These are phyloP conservation scores for Aspergillus sp. DNA, from an alignment of 2,329 filamentous ascomycete species.

Conservation along the genomic window DNA sequence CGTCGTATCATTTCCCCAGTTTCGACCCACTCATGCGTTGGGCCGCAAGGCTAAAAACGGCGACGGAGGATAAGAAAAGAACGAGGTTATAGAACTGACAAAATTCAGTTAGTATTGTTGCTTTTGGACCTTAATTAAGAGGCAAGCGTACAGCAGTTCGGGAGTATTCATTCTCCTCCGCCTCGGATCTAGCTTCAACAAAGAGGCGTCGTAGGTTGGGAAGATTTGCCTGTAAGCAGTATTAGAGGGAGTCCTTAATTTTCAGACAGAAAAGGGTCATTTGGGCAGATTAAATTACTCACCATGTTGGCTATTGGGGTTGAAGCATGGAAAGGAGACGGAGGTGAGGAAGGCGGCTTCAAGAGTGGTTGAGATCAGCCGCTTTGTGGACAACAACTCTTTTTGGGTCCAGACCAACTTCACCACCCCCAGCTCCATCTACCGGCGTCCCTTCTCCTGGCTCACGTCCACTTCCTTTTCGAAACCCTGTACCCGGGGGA, in stretches of 20 bases:
- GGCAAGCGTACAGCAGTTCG: conserved; percentile 73
- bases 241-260: not conserved
- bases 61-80: conserved; percentile 93
- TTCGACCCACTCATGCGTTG: conserved; percentile 68
- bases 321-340: conserved; percentile 13
- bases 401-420: conserved; percentile 13
- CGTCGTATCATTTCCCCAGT: conserved; percentile 31
- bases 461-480: not conserved
- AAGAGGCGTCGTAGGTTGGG: conserved; percentile 96
- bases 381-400: conserved; percentile 13
- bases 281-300: not conserved
- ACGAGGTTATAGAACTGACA: conserved; percentile 89
- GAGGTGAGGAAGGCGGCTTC: not conserved
- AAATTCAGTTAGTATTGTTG: conserved; percentile 9
- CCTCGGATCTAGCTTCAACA: conserved; percentile 87
- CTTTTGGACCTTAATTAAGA: not conserved
- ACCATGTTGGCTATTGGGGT: conserved; percentile 23
- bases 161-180: conserved; percentile 92
- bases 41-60: conserved; percentile 88
- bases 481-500: not conserved
- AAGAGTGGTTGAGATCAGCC: conserved; percentile 8
- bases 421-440: conserved; percentile 7
- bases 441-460: not conserved
- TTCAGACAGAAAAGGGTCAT: not conserved
- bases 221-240: conserved; percentile 50